A percentile compares a stretch with the other conserved stretches of the same genome.
Conservation (phyloP, 257 asterid species). For the Penstemon newberryi region DNA sequence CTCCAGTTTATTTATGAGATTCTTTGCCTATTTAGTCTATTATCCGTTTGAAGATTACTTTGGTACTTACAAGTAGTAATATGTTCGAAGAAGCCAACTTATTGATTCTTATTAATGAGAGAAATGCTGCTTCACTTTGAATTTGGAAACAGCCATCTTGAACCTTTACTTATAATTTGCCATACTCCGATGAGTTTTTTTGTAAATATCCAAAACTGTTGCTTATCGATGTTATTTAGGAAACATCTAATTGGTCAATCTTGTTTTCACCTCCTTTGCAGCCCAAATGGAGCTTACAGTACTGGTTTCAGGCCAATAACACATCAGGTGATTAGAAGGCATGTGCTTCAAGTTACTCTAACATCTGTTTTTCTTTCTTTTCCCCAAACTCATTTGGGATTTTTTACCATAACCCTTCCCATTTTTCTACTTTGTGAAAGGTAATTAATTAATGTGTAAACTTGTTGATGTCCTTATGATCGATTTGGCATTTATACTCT, state of each 20-base stretch:
- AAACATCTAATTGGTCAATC: slow-evolving; percentile 18
- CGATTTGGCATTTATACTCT: not conserved
- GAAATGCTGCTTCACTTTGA: slow-evolving; percentile 15
- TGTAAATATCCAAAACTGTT: slow-evolving; percentile 11
- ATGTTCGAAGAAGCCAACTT: slow-evolving; percentile 14
- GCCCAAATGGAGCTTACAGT: slow-evolving; percentile 97
- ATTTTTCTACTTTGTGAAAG: not conserved
- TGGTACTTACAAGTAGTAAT: not conserved
- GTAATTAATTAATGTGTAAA: not conserved
- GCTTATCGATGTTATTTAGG: slow-evolving; percentile 14
- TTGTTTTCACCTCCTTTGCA: slow-evolving; percentile 38
- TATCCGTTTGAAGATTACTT: not conserved
- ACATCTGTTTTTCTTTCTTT: slow-evolving; percentile 7
- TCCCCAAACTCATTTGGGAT: not conserved
- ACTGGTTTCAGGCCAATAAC: slow-evolving; percentile 97
- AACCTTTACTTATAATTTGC: slow-evolving; percentile 15
- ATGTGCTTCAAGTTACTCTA: slow-evolving; percentile 31
- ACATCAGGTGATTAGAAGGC: slow-evolving; percentile 90
- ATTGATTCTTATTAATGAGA: slow-evolving; percentile 9
- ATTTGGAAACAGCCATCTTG: slow-evolving; percentile 8
- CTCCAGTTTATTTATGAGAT: slow-evolving; percentile 3
- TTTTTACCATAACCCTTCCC: slow-evolving; percentile 10
- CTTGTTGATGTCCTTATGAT: too few species aligned
- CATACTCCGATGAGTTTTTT: not conserved
- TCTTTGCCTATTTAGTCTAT: not conserved